Evolutionary conservation across 2,329 filamentous ascomycete genomes (phyloP).

Genomic region (Verticillium dahliae): DNA sequence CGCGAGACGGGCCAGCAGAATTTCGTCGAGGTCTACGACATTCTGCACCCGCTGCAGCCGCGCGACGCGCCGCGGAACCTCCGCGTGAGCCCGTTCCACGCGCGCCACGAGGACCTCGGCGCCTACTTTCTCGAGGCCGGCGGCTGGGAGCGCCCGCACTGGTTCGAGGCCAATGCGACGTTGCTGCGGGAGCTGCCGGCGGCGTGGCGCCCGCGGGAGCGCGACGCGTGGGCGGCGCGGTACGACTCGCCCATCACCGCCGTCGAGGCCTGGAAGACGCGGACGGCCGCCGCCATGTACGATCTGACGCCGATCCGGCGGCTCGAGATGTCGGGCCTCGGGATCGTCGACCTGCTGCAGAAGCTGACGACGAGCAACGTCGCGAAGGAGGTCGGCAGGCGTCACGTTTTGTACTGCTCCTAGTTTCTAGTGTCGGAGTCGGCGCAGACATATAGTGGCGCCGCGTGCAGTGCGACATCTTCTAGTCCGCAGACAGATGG

Average conservation of each 20-base stretch:
- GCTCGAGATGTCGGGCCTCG: conserved; percentile 51
- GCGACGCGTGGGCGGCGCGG: conserved; percentile 51
- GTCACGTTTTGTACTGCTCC: too few species aligned
- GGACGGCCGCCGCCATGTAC: conserved; percentile 55
- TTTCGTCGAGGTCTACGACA: conserved; percentile 60
- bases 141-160: conserved; percentile 14
- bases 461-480: too few species aligned
- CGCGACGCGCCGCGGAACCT: conserved; percentile 51
- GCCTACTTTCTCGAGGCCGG: conserved; percentile 53
- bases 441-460: too few species aligned
- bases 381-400: conserved; percentile 33
- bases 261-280: conserved; percentile 58
- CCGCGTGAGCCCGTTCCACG: conserved; percentile 51
- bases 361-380: conserved; percentile 45
- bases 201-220: conserved; percentile 44
- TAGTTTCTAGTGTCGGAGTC: too few species aligned
- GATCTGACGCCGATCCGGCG: conserved; percentile 56
- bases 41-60: conserved; percentile 54
- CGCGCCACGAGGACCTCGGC: conserved; percentile 46
- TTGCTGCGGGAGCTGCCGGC: too few species aligned
- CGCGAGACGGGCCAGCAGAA: conserved; percentile 53
- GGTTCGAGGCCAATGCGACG: too few species aligned
- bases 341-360: conserved; percentile 47
- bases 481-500: too few species aligned
- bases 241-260: conserved; percentile 54